phyloP scores from a whole-genome alignment of 2,329 filamentous ascomycete species.

The Emmonsia crescens region DNA sequence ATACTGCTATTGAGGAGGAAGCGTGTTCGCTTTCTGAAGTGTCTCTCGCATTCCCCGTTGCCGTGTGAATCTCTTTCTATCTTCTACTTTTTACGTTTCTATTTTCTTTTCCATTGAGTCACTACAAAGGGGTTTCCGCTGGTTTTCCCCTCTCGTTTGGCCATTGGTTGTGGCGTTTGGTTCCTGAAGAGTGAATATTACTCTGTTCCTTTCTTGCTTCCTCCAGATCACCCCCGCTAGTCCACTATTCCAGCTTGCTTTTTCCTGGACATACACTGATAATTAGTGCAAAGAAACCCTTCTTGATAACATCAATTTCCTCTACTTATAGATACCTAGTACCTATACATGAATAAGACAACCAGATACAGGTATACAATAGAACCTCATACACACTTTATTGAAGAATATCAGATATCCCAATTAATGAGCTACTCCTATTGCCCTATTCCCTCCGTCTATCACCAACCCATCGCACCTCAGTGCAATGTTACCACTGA shows the following conservation, averaged over 20 bases:
- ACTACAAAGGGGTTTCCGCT: background rate
- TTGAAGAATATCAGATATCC: background rate
- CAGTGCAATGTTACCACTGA: background rate
- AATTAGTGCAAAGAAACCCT: background rate
- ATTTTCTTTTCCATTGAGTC: background rate
- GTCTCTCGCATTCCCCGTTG: background rate
- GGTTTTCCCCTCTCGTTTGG: background rate
- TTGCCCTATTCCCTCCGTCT: background rate
- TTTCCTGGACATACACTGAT: background rate
- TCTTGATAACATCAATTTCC: background rate
- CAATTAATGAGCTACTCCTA: background rate
- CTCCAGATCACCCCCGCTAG: background rate
- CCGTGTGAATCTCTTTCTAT: background rate
- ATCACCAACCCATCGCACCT: background rate
- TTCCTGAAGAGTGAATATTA: background rate
- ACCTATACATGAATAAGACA: background rate
- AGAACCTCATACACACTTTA: background rate
- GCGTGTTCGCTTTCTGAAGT: background rate
- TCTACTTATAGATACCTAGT: no score
- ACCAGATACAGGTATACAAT: background rate
- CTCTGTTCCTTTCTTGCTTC: no score
- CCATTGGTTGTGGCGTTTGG: background rate
- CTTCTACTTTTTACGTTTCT: background rate
- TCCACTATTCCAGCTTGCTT: background rate
- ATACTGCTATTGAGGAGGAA: background rate